A percentile compares a stretch with the other conserved stretches of the same genome.
Evolutionary conservation across 1,284 basidiomycete species (phyloP).

Genomic region (Sanghuangporus weigelae): DNA sequence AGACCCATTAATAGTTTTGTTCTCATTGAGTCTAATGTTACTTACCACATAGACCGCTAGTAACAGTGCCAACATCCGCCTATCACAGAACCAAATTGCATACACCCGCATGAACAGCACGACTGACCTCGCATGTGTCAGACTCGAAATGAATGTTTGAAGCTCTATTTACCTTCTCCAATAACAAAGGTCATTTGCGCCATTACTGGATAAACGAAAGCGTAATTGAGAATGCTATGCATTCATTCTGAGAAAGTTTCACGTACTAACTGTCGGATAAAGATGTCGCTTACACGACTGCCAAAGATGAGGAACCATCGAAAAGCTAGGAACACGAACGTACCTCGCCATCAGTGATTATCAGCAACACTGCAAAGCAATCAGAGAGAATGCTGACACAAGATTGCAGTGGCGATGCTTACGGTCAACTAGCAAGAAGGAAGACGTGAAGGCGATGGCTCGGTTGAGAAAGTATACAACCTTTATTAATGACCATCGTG

Average conservation of each 20-base stretch:
- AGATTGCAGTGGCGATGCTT: neutral
- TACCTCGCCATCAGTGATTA: neutral
- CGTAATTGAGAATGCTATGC: neutral
- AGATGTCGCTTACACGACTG: slow-evolving; percentile 2
- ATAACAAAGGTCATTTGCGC: slow-evolving; percentile 4
- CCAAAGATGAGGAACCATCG: neutral
- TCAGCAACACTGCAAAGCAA: neutral
- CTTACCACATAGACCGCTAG: slow-evolving; percentile 4
- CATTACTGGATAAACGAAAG: neutral
- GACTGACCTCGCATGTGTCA: neutral
- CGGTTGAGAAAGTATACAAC: slow-evolving; percentile 10
- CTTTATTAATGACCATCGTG: slow-evolving; percentile 6
- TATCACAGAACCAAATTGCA: slow-evolving; percentile 10
- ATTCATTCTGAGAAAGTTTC: neutral
- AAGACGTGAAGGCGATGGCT: neutral
- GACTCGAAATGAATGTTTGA: neutral
- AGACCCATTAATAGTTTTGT: neutral
- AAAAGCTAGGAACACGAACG: neutral
- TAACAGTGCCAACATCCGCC: slow-evolving; percentile 4
- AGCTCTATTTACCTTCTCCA: slow-evolving; percentile 1
- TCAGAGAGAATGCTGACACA: neutral
- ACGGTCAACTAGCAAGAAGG: neutral
- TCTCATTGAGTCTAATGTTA: neutral
- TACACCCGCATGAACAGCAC: slow-evolving; percentile 15
- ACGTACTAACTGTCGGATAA: neutral